phyloP scores from a whole-genome alignment of 2,329 filamentous ascomycete genomes.

The Fusarium clavum region DNA sequence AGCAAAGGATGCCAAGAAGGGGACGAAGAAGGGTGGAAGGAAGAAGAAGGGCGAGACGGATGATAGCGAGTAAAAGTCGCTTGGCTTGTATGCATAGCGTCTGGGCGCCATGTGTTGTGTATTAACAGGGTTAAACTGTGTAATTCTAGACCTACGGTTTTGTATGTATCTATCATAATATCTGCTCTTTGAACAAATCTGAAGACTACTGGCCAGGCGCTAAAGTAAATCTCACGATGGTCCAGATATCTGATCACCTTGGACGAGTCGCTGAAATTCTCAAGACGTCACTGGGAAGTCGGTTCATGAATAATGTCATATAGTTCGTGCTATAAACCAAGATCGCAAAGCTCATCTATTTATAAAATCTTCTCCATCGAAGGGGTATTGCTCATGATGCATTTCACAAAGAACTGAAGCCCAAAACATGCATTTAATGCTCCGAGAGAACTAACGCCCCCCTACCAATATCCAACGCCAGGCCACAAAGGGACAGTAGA shows the following conservation, averaged over 20 bases:
- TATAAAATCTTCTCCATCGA: slow-evolving; percentile 17
- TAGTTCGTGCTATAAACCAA: neutral
- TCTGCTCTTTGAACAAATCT: neutral
- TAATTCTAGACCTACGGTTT: neutral
- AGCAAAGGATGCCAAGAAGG: slow-evolving; percentile 65
- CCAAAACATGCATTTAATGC: slow-evolving; percentile 9
- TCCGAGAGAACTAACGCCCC: slow-evolving; percentile 10
- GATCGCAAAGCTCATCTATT: neutral
- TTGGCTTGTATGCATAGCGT: neutral
- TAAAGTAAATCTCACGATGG: neutral
- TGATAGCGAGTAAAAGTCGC: slow-evolving; percentile 47
- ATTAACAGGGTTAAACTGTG: neutral
- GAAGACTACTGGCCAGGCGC: neutral
- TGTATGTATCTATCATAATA: neutral
- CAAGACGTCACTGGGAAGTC: neutral
- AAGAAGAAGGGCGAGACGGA: slow-evolving; percentile 53
- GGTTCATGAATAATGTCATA: neutral
- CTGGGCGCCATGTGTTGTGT: neutral
- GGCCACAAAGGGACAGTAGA: slow-evolving; percentile 1
- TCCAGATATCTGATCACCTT: neutral
- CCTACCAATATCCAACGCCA: slow-evolving; percentile 36
- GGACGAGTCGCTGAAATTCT: neutral
- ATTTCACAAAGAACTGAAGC: slow-evolving; percentile 12
- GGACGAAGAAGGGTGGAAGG: slow-evolving; percentile 47
- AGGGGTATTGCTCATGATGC: slow-evolving; percentile 35